Evolutionary conservation across 108 stramenopile genomes (phyloP).

Genomic region (Cyclotella distinguenda): DNA sequence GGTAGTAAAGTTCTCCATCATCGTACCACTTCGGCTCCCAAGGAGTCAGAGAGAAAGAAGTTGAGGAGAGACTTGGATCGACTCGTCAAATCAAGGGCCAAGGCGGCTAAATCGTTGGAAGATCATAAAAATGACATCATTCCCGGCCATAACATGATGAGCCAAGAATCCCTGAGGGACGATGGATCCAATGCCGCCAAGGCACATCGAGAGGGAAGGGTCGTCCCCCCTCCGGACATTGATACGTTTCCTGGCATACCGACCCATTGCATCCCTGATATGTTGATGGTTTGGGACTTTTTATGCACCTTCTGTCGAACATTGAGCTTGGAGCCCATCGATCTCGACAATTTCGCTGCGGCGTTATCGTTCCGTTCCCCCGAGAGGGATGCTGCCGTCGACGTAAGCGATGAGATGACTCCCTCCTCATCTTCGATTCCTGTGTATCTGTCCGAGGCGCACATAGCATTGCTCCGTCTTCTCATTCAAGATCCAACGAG

Average conservation of each 20-base stretch:
- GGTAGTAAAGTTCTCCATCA: neutral
- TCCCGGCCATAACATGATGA: slow-evolving; percentile 46
- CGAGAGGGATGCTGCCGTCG: slow-evolving; percentile 26
- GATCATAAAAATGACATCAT: slow-evolving; percentile 67
- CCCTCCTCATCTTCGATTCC: slow-evolving; percentile 40
- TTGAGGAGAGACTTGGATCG: slow-evolving; percentile 75
- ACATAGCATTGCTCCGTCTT: slow-evolving; percentile 72
- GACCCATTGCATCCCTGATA: slow-evolving; percentile 72
- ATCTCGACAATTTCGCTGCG: slow-evolving; percentile 77
- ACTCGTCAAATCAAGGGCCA: slow-evolving; percentile 56
- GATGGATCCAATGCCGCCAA: slow-evolving; percentile 29
- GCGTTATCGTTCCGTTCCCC: slow-evolving; percentile 65
- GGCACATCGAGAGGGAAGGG: slow-evolving; percentile 28
- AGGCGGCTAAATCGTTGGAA: slow-evolving; percentile 67
- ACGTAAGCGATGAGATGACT: slow-evolving; percentile 18
- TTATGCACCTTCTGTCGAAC: slow-evolving; percentile 76
- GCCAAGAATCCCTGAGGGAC: slow-evolving; percentile 39
- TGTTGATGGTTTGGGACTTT: slow-evolving; percentile 86
- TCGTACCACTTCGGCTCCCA: slow-evolving; percentile 21
- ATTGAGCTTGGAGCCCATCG: slow-evolving; percentile 68
- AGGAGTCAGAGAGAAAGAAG: slow-evolving; percentile 70
- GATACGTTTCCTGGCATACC: slow-evolving; percentile 73
- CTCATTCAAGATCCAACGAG: slow-evolving; percentile 66
- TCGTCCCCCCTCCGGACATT: slow-evolving; percentile 52
- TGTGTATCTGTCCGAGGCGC: slow-evolving; percentile 82